Evolutionary conservation across 768 basidiomycete species (phyloP), one percentile per base, ranked within the genome.

Genomic region (Kwoniella dendrophila): DNA sequence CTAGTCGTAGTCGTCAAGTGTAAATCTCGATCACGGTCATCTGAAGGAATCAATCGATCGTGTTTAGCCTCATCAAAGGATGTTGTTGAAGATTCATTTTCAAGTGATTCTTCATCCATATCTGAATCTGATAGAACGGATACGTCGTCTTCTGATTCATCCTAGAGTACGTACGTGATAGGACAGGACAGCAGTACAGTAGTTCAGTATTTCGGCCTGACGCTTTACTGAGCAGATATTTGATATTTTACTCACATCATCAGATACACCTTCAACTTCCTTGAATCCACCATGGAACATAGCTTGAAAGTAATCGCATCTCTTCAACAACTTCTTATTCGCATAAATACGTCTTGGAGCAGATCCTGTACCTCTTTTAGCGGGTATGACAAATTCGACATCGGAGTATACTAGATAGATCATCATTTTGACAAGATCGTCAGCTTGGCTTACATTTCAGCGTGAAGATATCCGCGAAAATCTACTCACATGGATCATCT

Each of bases 261-360:
- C 68, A 11, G 66, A 60, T 10, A 55, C 53, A 4, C 69, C 69
- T 34, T 76, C 72, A 7, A 56, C 63, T 34, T 76, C 74, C 29
- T 57, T 59, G 66, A 72, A 73, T 18, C 75, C 75, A 12, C 73
- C 73, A 24, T 63, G 49, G 48, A 77, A 77, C 74, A 78, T 91
- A 3, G 85, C 84, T 58, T 86, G 81, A 68, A 92, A 92, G 75
- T 92, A 92, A 32, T 90, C 88, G 4, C 87, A 85, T 59, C 91
- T 80, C 66, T 83, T 81, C 6, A 93, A 81, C 43, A 93, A 71
- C 69, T 83, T 85, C 66, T 84, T 85, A 44, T 86, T 85, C 0
- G 90, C 90, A 74, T 85, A 88, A 65, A 93, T 88, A 16, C 72
- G 72, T 16, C 82, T 77, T 0, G 64, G 62, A 0, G 34, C 14